Evolutionary conservation across 2,329 filamentous ascomycete species (phyloP).

Genomic region (Gaeumannomyces tritici): DNA sequence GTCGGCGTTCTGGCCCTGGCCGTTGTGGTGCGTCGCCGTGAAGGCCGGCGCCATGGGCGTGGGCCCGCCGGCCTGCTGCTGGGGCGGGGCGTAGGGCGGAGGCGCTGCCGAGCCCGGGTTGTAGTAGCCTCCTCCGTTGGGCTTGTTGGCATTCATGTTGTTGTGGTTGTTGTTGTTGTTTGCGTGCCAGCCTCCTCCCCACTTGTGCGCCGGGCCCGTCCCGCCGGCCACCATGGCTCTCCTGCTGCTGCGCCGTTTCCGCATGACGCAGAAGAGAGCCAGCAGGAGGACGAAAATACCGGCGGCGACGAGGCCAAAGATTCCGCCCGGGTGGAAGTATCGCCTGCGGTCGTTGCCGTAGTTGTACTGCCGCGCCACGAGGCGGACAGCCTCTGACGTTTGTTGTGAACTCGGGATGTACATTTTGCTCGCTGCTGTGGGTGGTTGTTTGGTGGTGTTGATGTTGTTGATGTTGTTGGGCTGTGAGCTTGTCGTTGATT

Average conservation of each 20-base stretch:
- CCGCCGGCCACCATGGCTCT: neutral
- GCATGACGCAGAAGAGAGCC: neutral
- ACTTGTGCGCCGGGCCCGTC: neutral
- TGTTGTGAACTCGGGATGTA: neutral
- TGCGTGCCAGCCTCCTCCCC: conserved; percentile 1
- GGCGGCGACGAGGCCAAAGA: neutral
- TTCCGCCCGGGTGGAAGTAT: neutral
- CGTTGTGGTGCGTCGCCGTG: neutral
- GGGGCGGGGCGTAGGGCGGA: conserved; percentile 1
- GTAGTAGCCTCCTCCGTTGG: neutral
- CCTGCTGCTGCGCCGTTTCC: neutral
- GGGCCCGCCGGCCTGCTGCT: neutral
- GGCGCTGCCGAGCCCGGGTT: neutral
- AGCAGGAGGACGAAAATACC: neutral
- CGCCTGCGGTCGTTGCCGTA: neutral
- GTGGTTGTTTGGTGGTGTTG: neutral
- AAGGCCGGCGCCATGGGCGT: neutral
- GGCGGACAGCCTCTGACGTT: neutral
- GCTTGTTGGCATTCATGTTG: neutral
- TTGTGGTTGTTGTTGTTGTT: neutral
- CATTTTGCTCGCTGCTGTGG: neutral
- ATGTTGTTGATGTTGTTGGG: neutral
- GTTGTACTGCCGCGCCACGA: neutral
- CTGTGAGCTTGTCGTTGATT: neutral
- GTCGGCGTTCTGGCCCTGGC: neutral